Percentiles rank a stretch among this genome's conserved stretches.
These are phyloP conservation scores for Eucalyptus tenuipes DNA, from an alignment of 345 rosid species.

Conservation along the genomic window DNA sequence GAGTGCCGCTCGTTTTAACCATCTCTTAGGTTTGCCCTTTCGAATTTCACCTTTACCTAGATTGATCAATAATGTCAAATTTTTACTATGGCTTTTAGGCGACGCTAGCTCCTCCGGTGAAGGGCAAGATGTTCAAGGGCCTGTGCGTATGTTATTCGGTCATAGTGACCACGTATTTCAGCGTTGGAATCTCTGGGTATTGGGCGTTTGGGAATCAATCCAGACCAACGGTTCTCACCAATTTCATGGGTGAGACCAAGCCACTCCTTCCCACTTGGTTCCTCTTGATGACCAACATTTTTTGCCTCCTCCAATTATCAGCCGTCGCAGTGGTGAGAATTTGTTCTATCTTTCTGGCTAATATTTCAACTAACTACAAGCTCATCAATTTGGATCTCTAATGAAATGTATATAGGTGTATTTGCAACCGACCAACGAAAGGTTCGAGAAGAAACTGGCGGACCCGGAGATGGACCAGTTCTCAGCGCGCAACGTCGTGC, in stretches of 20 bases:
- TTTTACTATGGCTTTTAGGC: constrained; percentile 7
- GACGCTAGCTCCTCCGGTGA: constrained; percentile 42
- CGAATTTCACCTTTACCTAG: background rate
- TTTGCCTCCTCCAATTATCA: constrained; percentile 22
- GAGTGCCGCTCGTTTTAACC: background rate
- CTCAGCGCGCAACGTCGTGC: constrained; percentile 22
- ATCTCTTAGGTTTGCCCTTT: background rate
- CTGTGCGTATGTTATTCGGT: constrained; percentile 33
- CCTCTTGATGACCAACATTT: constrained; percentile 29
- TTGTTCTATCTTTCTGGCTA: background rate
- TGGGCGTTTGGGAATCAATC: constrained; percentile 49
- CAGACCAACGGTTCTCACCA: constrained; percentile 11
- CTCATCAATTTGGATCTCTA: background rate
- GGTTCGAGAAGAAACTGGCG: constrained; percentile 20
- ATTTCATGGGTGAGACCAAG: constrained; percentile 22
- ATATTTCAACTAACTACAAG: background rate
- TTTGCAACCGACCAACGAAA: constrained; percentile 40
- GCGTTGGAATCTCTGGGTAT: constrained; percentile 41
- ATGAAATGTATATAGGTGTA: constrained; percentile 11
- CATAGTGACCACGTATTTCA: constrained; percentile 17
- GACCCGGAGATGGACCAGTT: constrained; percentile 27
- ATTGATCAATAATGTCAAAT: background rate
- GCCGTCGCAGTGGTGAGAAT: constrained; percentile 28
- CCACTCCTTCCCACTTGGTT: constrained; percentile 42
- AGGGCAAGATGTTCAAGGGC: constrained; percentile 62